These are phyloP conservation scores for Pittosporum tobira DNA, from an alignment of 129 eudicot genomes.

Conservation along the genomic window DNA sequence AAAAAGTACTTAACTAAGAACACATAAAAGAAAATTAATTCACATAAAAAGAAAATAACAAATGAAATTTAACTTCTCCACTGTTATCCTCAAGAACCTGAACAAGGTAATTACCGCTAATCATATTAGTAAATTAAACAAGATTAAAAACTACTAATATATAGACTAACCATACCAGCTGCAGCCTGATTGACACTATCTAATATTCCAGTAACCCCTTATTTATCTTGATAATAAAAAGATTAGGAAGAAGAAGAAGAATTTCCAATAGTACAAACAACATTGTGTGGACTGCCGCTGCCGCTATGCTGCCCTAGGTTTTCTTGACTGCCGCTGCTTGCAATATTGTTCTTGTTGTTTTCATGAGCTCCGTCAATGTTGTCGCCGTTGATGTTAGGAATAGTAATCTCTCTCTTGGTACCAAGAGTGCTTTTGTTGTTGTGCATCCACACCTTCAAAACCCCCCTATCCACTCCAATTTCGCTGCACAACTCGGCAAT, in stretches of 20 bases:
- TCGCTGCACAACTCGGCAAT: slow-evolving; percentile 44
- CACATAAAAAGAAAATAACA: not conserved
- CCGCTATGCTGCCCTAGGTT: slow-evolving; percentile 7
- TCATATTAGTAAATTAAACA: slow-evolving; percentile 25
- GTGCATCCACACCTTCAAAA: slow-evolving; percentile 89
- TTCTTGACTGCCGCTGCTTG: slow-evolving; percentile 12
- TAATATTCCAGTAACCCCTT: slow-evolving; percentile 17
- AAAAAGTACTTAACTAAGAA: too few species aligned
- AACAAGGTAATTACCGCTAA: slow-evolving; percentile 22
- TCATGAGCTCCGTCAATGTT: not conserved
- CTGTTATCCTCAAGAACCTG: slow-evolving; percentile 27
- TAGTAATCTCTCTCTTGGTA: slow-evolving; percentile 10
- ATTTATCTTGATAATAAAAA: slow-evolving; percentile 11
- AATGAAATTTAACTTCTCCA: slow-evolving; percentile 21
- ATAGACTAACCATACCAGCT: slow-evolving; percentile 14
- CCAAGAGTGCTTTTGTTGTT: slow-evolving; percentile 71
- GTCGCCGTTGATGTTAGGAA: not conserved
- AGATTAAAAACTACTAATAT: slow-evolving; percentile 8
- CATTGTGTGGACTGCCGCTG: slow-evolving; percentile 23
- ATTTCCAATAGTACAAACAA: slow-evolving; percentile 53
- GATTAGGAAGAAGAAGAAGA: slow-evolving; percentile 52
- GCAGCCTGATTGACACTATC: slow-evolving; percentile 23
- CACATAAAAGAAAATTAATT: not conserved
- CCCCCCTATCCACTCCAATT: slow-evolving; percentile 67
- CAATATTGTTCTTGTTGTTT: not conserved